Base-by-base conservation (phyloP, 345 rosid species). In the Noccaea caerulescens region DNA sequence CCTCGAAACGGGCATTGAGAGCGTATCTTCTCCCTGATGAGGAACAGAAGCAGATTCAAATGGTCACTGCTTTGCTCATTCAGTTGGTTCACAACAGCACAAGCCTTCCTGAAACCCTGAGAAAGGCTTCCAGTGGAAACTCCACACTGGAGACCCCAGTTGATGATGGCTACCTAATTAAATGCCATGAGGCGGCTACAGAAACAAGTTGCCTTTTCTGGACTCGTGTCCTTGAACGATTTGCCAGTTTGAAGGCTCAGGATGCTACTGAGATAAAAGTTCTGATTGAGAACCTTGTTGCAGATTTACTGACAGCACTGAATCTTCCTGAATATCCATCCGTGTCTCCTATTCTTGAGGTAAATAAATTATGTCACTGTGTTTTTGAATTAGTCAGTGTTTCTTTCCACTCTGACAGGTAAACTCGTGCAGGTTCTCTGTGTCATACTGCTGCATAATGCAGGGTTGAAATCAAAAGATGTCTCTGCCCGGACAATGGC, bases 11-110 rank as follows among this genome's bases (percentile, higher is more conserved):
- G 63, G 96, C 85, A 2, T 60, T 82, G 61, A 86, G 98, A 77
- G 72, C 98, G 5, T 90, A 92, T 86, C 96, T 79, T 70, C 86
- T 95, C 10, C 98, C 99, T 54, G 99, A 92, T 84, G 99, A 95
- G 81, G 99, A 95, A 75, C 97, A 92, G 69, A 87, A 87, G 80
- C 99, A 95, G 81, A 95, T 95, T 79, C 99, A 95, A 80, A 92
- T 90, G 96, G 80, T 92, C 63, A 85, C 97, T 45, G 99, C 98
- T 66, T 79, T 95, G 80, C 88, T 95, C 69, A 85, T 95, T 81
- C 99, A 95, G 79, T 83, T 95, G 84, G 97, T 92, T 81, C 97
- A 92, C 73, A 79, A 81, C 76, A 88, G 98, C 75, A 91, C 93
- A 56, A 88, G 80, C 81, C 91, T 92, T 80, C 99, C 98, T 76